These are phyloP conservation scores for Ceratobasidium sp. DNA, from an alignment of 1,284 basidiomycete genomes.

Conservation along the genomic window DNA sequence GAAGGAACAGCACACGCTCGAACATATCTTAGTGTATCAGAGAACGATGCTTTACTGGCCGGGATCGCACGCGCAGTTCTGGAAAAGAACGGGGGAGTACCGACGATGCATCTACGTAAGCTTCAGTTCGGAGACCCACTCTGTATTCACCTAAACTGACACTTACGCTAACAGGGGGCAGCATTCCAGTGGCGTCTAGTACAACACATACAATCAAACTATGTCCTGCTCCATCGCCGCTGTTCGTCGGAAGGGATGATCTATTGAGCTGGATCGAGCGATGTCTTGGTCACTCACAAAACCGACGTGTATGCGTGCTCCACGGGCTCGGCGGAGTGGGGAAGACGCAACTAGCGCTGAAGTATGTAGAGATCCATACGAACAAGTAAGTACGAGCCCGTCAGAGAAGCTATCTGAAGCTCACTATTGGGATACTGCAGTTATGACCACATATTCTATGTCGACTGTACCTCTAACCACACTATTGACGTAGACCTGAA, in stretches of 20 bases:
- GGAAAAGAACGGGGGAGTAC: neutral
- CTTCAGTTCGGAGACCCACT: neutral
- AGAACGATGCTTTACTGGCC: neutral
- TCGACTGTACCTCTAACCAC: constrained; percentile 1
- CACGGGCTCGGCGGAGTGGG: neutral
- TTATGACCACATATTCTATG: neutral
- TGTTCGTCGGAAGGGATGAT: too few relatives aligned
- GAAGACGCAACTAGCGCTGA: constrained; percentile 9
- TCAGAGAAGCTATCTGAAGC: neutral
- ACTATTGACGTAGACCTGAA: neutral
- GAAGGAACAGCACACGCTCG: neutral
- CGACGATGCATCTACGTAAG: neutral
- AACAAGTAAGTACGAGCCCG: neutral
- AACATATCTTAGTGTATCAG: neutral
- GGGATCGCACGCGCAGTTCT: neutral
- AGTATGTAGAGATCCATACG: too few relatives aligned
- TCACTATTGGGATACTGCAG: neutral
- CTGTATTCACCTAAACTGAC: neutral
- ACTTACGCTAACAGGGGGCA: neutral
- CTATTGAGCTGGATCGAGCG: too few relatives aligned
- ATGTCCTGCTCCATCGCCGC: too few relatives aligned
- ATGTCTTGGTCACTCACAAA: too few relatives aligned
- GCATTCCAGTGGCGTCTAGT: neutral
- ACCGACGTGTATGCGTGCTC: constrained; percentile 7
- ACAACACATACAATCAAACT: too few relatives aligned